Conservation (phyloP, 2,329 filamentous ascomycete species). For the Trichophaea hybrida region DNA sequence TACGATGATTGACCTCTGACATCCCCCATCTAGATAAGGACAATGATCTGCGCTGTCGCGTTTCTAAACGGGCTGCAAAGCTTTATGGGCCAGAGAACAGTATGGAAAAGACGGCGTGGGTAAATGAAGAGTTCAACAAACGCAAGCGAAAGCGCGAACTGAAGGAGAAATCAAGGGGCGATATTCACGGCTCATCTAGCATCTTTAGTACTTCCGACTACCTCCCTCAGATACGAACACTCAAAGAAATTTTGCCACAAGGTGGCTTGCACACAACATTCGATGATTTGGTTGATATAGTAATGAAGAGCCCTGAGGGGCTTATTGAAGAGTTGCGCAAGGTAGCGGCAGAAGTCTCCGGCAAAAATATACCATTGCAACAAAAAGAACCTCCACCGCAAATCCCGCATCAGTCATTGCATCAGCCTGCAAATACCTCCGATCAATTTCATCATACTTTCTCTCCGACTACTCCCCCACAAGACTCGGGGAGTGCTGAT, state of each 20-base stretch:
- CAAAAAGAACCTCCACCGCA: too few relatives aligned
- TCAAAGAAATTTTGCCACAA: too few relatives aligned
- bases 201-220: constrained; percentile 2
- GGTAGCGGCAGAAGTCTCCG: too few relatives aligned
- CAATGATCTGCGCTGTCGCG: constrained; percentile 29
- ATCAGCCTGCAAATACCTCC: too few relatives aligned
- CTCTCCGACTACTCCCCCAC: background rate
- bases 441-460: too few relatives aligned
- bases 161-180: constrained; percentile 22
- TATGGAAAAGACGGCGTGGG: constrained; percentile 25
- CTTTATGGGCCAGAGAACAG: constrained; percentile 22
- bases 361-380: too few relatives aligned
- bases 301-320: too few relatives aligned
- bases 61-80: constrained; percentile 28
- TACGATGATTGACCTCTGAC: background rate
- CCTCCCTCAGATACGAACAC: too few relatives aligned
- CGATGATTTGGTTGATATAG: too few relatives aligned
- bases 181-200: constrained; percentile 3
- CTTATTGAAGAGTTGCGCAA: too few relatives aligned
- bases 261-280: too few relatives aligned
- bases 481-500: background rate
- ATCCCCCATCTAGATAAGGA: constrained; percentile 27
- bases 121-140: constrained; percentile 27
- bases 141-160: constrained; percentile 27
- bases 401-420: too few relatives aligned